These are phyloP conservation scores for Pseudoperonospora humuli DNA, from an alignment of 352 stramenopile genomes.

Conservation along the genomic window DNA sequence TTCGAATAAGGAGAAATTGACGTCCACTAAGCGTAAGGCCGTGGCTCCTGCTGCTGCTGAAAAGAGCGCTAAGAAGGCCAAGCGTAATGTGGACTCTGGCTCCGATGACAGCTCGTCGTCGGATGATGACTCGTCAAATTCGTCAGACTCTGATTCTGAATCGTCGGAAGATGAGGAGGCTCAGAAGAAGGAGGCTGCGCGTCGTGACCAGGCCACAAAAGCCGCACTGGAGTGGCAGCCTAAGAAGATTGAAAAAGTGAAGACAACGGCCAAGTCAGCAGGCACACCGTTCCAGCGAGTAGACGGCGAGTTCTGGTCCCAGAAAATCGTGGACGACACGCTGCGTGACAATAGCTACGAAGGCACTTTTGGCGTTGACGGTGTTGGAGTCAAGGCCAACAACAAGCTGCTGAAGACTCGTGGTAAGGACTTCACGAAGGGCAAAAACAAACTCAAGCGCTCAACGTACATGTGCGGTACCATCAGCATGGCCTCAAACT, in stretches of 20 bases:
- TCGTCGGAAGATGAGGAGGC: slow-evolving; percentile 56
- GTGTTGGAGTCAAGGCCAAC: slow-evolving; percentile 96
- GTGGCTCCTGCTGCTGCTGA: slow-evolving; percentile 21
- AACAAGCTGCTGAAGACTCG: slow-evolving; percentile 96
- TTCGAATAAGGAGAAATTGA: slow-evolving; percentile 29
- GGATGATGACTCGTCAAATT: slow-evolving; percentile 37
- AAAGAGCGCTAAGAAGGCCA: slow-evolving; percentile 35
- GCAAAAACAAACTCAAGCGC: slow-evolving; percentile 99
- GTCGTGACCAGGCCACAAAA: slow-evolving; percentile 69
- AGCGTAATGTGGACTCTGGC: slow-evolving; percentile 24
- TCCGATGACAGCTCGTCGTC: slow-evolving; percentile 40
- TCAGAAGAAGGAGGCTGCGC: slow-evolving; percentile 68
- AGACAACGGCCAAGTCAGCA: slow-evolving; percentile 59
- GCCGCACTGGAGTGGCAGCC: slow-evolving; percentile 88
- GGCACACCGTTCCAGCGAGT: slow-evolving; percentile 97
- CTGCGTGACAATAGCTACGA: slow-evolving; percentile 99
- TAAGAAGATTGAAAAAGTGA: slow-evolving; percentile 75
- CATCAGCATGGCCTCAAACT: slow-evolving; percentile 92
- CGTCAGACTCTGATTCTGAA: slow-evolving; percentile 32
- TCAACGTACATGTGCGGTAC: slow-evolving; percentile 92
- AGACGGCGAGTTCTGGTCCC: slow-evolving; percentile 93
- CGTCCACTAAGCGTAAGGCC: slow-evolving; percentile 51
- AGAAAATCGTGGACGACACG: slow-evolving; percentile 86
- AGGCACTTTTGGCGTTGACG: slow-evolving; percentile 91
- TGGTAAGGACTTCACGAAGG: slow-evolving; percentile 99